Base-by-base conservation (phyloP, 768 basidiomycete species). In the Amanita pallidorosea region DNA sequence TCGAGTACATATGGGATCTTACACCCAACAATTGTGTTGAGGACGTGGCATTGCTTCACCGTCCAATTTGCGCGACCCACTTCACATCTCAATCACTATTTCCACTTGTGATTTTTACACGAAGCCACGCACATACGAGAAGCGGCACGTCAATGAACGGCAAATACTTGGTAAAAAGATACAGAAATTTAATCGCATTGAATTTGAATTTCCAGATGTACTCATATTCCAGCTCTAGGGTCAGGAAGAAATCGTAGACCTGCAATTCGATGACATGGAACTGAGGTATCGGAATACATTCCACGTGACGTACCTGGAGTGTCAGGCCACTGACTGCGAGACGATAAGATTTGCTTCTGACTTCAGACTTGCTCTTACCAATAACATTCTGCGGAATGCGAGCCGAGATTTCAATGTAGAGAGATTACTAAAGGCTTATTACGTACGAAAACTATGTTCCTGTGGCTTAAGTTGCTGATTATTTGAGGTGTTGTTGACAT, bases 161-260 rank as follows among this genome's bases (percentile, higher is more conserved):
- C n/a, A 56, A 46, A 37, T 67, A 67, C 23, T 62, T 60, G 37
- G 57, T 52, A 22, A 59, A 53, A 17, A 64, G 51, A 51, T 59
- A 67, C 18, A 64, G 51, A 34, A 47, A 47, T 45, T 63, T 65
- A 6, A 60, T 54, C 5, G 57, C 13, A 37, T 53, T 54, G 59
- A 61, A 61, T 40, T 47, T 52, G 5, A 57, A 52, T 11, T 47
- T 47, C 64, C 64, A 65, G 13, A 63, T 53, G 27, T 54, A 48
- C 33, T 51, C 37, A 25, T 58, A 53, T 46, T 65, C 63, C 15
- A 54, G 13, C 5, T 57, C 51, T 12, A 63, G 51, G 11, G 62
- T 64, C 43, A 62, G 47, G 29, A 62, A 34, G 53, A 55, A 61
- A 49, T 65, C 63, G 47, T 55, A 61, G 15, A 31, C 27, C 40